These are phyloP conservation scores for Ceratocystis albifundus DNA, from an alignment of 2,329 filamentous ascomycete genomes.

Conservation along the genomic window DNA sequence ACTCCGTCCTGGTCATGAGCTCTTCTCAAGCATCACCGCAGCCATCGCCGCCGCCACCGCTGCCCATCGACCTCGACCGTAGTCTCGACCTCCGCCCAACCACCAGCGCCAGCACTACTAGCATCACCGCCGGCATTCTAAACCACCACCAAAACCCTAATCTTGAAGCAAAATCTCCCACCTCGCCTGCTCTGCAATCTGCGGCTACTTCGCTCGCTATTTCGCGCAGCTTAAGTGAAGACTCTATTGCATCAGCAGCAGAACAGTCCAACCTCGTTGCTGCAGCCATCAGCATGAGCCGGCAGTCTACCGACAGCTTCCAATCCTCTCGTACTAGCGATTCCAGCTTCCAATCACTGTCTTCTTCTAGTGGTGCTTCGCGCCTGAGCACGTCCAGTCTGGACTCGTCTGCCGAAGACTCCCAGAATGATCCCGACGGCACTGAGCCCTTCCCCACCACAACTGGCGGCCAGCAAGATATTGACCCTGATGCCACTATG, in stretches of 20 bases:
- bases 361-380: neutral
- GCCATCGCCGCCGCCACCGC: conserved; percentile 6
- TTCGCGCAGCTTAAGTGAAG: conserved; percentile 20
- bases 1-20: conserved; percentile 2
- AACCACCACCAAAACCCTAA: neutral
- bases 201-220: conserved; percentile 22
- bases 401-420: neutral
- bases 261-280: conserved; percentile 39
- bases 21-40: conserved; percentile 4
- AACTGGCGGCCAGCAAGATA: conserved; percentile 39
- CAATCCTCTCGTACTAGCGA: conserved; percentile 18
- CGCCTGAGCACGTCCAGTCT: neutral
- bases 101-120: neutral
- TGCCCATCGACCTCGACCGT: neutral
- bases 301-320: conserved; percentile 22
- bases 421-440: neutral
- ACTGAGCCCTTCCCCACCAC: conserved; percentile 30
- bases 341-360: conserved; percentile 12
- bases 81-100: neutral
- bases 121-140: neutral
- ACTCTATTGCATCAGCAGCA: conserved; percentile 48
- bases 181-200: conserved; percentile 21
- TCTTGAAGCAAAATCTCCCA: conserved; percentile 20
- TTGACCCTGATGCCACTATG: conserved; percentile 8
- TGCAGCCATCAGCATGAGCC: conserved; percentile 21